Evolutionary conservation across 768 basidiomycete genomes (phyloP).

Genomic region (Boletellus ananiceps): DNA sequence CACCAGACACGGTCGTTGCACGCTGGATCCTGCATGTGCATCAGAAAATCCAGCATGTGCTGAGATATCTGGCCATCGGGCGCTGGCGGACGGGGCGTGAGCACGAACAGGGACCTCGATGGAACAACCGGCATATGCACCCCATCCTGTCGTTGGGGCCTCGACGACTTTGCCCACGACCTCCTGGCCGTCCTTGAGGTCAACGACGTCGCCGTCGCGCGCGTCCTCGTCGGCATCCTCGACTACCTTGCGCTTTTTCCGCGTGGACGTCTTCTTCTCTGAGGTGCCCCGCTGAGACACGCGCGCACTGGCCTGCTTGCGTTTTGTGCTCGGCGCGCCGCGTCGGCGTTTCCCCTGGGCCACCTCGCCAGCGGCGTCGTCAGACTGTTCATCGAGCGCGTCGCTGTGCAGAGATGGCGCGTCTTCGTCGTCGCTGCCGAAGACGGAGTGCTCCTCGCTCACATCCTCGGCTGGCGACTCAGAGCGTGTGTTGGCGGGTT

Average conservation of each 20-base stretch:
- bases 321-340: constrained; percentile 16
- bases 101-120: background rate
- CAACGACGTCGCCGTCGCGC: constrained; percentile 37
- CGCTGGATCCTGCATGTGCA: constrained; percentile 61
- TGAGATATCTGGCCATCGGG: constrained; percentile 82
- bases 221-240: constrained; percentile 17
- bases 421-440: constrained; percentile 13
- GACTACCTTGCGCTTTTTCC: constrained; percentile 24
- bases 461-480: constrained; percentile 7
- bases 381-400: constrained; percentile 41
- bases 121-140: constrained; percentile 30
- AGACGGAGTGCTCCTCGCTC: constrained; percentile 10
- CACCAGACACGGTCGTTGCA: constrained; percentile 86
- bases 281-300: constrained; percentile 25
- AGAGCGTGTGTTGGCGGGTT: background rate
- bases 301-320: background rate
- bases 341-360: constrained; percentile 20
- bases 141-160: constrained; percentile 80
- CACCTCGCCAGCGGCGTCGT: constrained; percentile 11
- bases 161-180: constrained; percentile 73
- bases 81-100: constrained; percentile 39
- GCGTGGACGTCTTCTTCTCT: constrained; percentile 11
- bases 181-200: constrained; percentile 60
- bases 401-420: constrained; percentile 37
- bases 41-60: constrained; percentile 79